Evolutionary conservation across 345 rosid genomes (phyloP).

Genomic region (Zanthoxylum bungeanum): DNA sequence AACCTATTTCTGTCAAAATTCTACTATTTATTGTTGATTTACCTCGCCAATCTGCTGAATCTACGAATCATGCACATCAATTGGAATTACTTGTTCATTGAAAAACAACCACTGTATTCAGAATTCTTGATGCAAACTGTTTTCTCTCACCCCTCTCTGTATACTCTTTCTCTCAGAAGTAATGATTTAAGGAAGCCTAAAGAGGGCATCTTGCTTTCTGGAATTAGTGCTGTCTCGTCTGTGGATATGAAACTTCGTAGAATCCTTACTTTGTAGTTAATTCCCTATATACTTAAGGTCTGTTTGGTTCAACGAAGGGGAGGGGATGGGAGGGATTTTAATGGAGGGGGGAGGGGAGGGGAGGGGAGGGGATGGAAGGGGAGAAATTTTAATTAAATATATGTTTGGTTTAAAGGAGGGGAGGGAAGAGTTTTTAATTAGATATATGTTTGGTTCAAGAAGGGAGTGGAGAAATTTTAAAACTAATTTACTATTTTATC

Average conservation of each 20-base stretch:
- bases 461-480: no score
- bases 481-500: no score
- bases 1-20: not conserved
- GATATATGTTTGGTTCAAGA: no score
- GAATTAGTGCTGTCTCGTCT: not conserved
- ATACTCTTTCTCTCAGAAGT: not conserved
- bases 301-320: no score
- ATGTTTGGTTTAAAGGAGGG: no score
- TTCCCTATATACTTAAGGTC: not conserved
- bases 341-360: no score
- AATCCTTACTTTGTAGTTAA: not conserved
- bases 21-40: not conserved
- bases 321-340: no score
- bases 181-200: not conserved
- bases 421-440: no score
- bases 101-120: not conserved
- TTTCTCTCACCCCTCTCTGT: no score
- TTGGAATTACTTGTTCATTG: not conserved
- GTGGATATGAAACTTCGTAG: not conserved
- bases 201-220: not conserved
- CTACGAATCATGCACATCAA: not conserved
- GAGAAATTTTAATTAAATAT: no score
- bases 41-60: slow-evolving; percentile 2
- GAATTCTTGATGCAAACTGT: not conserved
- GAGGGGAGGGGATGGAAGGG: no score